phyloP scores from a whole-genome alignment of 441 rosid genomes.

The Pelargonium myrrhifolium region DNA sequence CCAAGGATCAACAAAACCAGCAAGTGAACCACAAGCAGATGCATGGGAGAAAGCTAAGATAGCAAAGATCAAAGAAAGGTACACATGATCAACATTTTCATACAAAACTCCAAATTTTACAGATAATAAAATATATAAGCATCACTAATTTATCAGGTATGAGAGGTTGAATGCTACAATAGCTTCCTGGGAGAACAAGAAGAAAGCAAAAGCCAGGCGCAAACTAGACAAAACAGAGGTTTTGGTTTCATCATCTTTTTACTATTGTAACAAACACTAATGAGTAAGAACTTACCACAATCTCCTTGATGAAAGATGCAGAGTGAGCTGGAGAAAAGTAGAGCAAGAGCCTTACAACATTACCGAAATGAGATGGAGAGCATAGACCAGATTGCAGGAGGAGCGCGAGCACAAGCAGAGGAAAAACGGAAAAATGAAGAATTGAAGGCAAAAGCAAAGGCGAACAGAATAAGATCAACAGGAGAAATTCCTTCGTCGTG shows the following conservation, averaged over 20 bases:
- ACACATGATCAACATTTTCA: constrained; percentile 9
- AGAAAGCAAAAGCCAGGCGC: constrained; percentile 46
- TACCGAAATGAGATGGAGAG: constrained; percentile 35
- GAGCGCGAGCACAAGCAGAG: constrained; percentile 53
- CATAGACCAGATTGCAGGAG: constrained; percentile 42
- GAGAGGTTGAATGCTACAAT: constrained; percentile 38
- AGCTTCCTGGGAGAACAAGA: constrained; percentile 49
- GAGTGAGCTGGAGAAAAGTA: constrained; percentile 35
- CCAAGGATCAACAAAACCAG: constrained; percentile 18
- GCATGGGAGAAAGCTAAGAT: constrained; percentile 53
- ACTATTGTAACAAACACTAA: background rate
- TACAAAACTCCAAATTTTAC: constrained; percentile 18
- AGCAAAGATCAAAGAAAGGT: constrained; percentile 43
- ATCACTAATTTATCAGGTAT: constrained; percentile 33
- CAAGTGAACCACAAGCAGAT: constrained; percentile 35
- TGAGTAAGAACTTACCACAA: constrained; percentile 7
- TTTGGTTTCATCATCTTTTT: constrained; percentile 3
- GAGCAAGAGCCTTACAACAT: constrained; percentile 35
- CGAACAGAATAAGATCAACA: constrained; percentile 44
- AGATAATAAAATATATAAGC: background rate
- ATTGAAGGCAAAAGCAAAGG: constrained; percentile 48
- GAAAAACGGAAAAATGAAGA: constrained; percentile 47
- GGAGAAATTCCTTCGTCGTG: constrained; percentile 47
- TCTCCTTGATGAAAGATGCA: constrained; percentile 24
- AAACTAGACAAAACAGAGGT: constrained; percentile 59